These are phyloP conservation scores for Aspergillus indologenus DNA, from an alignment of 495 filamentous ascomycete genomes.

Conservation along the genomic window DNA sequence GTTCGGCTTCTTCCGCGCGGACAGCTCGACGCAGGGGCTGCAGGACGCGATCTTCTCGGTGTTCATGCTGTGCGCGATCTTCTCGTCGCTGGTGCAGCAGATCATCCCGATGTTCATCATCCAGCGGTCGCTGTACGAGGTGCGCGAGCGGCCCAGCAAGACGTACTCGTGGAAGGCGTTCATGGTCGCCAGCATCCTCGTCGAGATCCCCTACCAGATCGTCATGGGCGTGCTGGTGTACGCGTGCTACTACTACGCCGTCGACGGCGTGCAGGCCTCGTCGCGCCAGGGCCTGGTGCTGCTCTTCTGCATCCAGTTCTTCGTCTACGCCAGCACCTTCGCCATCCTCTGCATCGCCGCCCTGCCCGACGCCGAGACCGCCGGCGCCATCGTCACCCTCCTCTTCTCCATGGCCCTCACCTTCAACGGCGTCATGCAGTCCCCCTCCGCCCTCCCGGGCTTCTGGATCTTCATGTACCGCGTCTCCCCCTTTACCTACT, in stretches of 20 bases:
- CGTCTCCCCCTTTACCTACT: conserved; percentile 60
- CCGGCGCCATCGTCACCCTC: conserved; percentile 51
- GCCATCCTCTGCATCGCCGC: conserved; percentile 57
- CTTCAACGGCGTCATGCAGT: conserved; percentile 60
- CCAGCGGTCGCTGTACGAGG: conserved; percentile 62
- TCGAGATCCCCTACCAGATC: conserved; percentile 49
- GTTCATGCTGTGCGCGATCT: conserved; percentile 60
- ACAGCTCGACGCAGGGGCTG: conserved; percentile 46
- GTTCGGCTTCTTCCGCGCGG: conserved; percentile 45
- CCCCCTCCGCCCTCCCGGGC: conserved; percentile 52
- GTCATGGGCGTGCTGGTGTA: conserved; percentile 42
- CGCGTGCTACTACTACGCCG: conserved; percentile 49
- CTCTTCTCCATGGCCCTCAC: conserved; percentile 55
- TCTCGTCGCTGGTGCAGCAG: conserved; percentile 52
- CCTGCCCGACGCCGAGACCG: conserved; percentile 53
- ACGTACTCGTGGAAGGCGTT: conserved; percentile 73
- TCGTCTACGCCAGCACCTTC: conserved; percentile 48
- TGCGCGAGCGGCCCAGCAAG: conserved; percentile 63
- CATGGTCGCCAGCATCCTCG: conserved; percentile 58
- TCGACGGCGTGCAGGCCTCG: conserved; percentile 40
- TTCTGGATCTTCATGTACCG: conserved; percentile 76
- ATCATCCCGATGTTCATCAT: conserved; percentile 65
- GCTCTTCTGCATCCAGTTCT: conserved; percentile 47
- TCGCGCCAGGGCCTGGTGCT: conserved; percentile 48
- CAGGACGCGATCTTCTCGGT: conserved; percentile 55